Conservation (phyloP, 345 rosid genomes). For the Hibiscus tridactylites region DNA sequence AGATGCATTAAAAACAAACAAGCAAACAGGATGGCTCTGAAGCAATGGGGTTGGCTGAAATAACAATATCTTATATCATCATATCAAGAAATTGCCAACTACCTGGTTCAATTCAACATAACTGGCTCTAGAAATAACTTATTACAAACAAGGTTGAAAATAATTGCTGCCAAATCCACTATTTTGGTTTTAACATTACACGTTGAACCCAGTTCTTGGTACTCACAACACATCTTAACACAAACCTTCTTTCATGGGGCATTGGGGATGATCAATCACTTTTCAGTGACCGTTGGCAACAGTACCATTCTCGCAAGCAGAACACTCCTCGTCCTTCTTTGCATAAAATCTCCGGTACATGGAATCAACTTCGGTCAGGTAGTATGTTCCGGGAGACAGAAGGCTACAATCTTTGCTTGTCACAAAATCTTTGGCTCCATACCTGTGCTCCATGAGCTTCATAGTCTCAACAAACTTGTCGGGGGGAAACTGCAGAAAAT, state of each 20-base stretch:
- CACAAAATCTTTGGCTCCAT: constrained; percentile 93
- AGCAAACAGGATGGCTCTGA: no score
- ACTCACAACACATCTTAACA: constrained; percentile 6
- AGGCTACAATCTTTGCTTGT: constrained; percentile 85
- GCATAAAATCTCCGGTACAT: constrained; percentile 91
- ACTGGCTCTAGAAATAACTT: no score
- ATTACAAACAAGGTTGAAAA: no score
- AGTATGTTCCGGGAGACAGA: constrained; percentile 84
- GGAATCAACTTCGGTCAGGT: constrained; percentile 86
- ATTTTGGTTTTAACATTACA: background rate
- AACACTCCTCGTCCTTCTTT: constrained; percentile 33
- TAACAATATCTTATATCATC: no score
- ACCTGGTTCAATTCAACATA: no score
- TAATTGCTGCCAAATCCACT: no score
- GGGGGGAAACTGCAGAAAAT: constrained; percentile 51
- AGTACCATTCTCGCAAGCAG: constrained; percentile 35
- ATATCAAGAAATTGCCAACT: no score
- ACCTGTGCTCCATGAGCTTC: constrained; percentile 96
- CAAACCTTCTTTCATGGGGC: background rate
- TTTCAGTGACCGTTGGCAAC: constrained; percentile 62
- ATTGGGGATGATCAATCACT: background rate
- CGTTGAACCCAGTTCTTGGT: constrained; percentile 8
- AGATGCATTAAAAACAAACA: no score
- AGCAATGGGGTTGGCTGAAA: no score
- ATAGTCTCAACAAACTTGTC: constrained; percentile 78